phyloP scores from a whole-genome alignment of 2,329 filamentous ascomycete species.

The Fusarium nematophilum region DNA sequence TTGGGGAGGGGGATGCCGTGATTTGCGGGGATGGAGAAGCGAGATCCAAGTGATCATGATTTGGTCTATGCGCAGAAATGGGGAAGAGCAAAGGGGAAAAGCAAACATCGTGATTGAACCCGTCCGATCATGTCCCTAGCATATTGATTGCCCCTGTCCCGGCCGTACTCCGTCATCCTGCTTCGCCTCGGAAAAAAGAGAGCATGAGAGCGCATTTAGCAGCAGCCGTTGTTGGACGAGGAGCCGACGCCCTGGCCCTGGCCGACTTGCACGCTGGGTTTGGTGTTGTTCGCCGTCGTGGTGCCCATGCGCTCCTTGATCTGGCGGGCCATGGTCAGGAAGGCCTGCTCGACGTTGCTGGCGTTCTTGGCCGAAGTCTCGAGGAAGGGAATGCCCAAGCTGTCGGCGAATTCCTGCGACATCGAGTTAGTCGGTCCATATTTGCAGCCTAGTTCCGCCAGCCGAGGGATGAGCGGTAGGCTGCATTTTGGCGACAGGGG shows the following conservation, averaged over 20 bases:
- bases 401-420: constrained; percentile 96
- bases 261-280: constrained; percentile 96
- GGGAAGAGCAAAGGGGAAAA: constrained; percentile 39
- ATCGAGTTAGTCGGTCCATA: constrained; percentile 33
- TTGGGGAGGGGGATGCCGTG: constrained; percentile 24
- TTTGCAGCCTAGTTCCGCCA: background rate
- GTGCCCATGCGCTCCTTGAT: constrained; percentile 99
- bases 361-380: constrained; percentile 99
- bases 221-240: constrained; percentile 87
- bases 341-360: constrained; percentile 99
- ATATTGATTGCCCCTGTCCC: constrained; percentile 39
- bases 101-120: constrained; percentile 46
- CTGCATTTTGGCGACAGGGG: constrained; percentile 18
- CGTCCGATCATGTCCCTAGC: constrained; percentile 46
- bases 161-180: constrained; percentile 45
- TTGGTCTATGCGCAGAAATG: constrained; percentile 52
- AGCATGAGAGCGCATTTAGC: constrained; percentile 66
- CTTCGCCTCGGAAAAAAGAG: constrained; percentile 40
- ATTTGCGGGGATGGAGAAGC: constrained; percentile 35
- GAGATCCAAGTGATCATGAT: constrained; percentile 50
- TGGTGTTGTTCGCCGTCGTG: constrained; percentile 95
- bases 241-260: constrained; percentile 94
- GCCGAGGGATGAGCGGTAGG: constrained; percentile 10
- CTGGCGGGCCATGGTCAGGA: constrained; percentile 99
- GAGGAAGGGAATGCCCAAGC: constrained; percentile 97